Percentiles rank a stretch among this genome's conserved stretches.
These are phyloP conservation scores for Blepharisma japonicum DNA, from an alignment of 73 alveolate species.

Conservation along the genomic window DNA sequence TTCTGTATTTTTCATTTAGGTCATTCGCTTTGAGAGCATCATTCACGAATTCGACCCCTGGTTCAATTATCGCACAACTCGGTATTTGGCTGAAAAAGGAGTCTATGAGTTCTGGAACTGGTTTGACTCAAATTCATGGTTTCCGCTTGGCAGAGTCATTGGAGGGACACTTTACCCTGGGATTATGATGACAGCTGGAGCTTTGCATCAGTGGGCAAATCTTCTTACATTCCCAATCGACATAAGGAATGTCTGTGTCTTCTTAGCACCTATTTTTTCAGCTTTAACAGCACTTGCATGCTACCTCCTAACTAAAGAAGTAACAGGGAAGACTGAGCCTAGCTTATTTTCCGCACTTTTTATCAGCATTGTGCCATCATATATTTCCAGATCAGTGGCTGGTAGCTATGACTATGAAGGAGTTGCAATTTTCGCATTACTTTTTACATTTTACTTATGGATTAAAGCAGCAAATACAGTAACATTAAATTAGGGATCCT, in stretches of 20 bases:
- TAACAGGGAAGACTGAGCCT: conserved; percentile 95
- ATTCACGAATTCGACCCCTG: conserved; percentile 99
- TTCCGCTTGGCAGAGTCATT: conserved; percentile 97
- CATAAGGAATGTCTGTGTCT: conserved; percentile 97
- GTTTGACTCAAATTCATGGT: conserved; percentile 99
- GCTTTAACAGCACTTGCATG: conserved; percentile 95
- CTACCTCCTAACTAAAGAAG: conserved; percentile 93
- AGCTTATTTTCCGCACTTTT: conserved; percentile 96
- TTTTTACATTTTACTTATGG: conserved; percentile 78
- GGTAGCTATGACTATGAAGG: conserved; percentile 98
- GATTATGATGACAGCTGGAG: conserved; percentile 93
- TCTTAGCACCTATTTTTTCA: conserved; percentile 97
- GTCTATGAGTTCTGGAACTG: conserved; percentile 98
- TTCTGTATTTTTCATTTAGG: conserved; percentile 62
- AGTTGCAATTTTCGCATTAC: conserved; percentile 84
- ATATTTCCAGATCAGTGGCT: conserved; percentile 97
- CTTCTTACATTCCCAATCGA: conserved; percentile 92
- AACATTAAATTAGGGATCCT: conserved; percentile 63
- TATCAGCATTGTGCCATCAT: conserved; percentile 95
- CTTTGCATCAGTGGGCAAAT: conserved; percentile 85
- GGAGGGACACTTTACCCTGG: conserved; percentile 99
- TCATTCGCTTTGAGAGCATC: conserved; percentile 90
- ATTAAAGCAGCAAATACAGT: conserved; percentile 83
- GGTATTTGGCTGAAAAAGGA: conserved; percentile 91
- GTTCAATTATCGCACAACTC: conserved; percentile 96